Evolutionary conservation across 176 grass and related monocot species (phyloP).

Genomic region (Calamus simplicifolius): DNA sequence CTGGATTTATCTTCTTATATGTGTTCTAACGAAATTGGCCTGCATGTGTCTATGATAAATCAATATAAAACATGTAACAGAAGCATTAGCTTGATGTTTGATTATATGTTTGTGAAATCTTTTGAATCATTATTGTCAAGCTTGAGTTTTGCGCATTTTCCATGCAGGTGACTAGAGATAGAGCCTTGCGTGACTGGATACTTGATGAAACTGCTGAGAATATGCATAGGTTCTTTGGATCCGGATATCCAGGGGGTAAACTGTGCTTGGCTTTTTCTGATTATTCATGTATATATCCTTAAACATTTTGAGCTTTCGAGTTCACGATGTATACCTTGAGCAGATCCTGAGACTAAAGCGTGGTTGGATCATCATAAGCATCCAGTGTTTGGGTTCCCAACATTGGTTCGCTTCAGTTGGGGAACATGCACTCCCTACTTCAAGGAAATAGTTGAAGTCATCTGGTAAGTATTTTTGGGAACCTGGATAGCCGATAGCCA

Average conservation of each 20-base stretch:
- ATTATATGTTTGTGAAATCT: too few species aligned
- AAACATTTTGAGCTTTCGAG: neutral
- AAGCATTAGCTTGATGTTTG: too few species aligned
- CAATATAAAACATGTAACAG: too few species aligned
- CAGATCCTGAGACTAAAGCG: conserved; percentile 87
- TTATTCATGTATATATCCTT: conserved; percentile 8
- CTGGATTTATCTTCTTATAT: too few species aligned
- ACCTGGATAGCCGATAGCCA: too few species aligned
- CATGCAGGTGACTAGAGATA: conserved; percentile 77
- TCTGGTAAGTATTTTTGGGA: conserved; percentile 44
- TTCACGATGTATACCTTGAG: conserved; percentile 2
- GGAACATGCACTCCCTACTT: conserved; percentile 76
- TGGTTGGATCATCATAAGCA: conserved; percentile 85
- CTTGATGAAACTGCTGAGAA: conserved; percentile 74
- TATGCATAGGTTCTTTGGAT: conserved; percentile 86
- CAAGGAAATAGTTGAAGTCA: conserved; percentile 56
- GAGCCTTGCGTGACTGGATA: conserved; percentile 65
- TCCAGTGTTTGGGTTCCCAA: conserved; percentile 74
- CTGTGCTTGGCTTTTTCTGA: neutral
- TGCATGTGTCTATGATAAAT: too few species aligned
- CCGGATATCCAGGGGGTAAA: conserved; percentile 90
- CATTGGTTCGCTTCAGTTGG: conserved; percentile 91
- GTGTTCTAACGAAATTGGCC: too few species aligned
- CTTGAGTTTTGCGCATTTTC: neutral
- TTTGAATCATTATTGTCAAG: too few species aligned